Base-by-base conservation (phyloP, 768 basidiomycete genomes). In the Albatrellus ellisii region DNA sequence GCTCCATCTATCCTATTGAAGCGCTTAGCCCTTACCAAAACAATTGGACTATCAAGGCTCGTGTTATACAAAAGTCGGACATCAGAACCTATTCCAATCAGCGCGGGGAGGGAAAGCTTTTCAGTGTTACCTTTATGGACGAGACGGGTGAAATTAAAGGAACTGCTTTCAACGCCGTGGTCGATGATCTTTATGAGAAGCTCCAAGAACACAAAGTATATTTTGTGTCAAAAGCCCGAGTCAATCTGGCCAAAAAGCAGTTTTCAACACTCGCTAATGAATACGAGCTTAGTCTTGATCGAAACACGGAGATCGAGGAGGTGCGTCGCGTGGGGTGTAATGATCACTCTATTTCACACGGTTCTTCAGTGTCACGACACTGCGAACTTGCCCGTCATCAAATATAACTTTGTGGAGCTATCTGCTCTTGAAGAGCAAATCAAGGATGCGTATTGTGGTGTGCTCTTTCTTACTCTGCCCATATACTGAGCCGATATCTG, bases 1-100 rank as follows among this genome's bases (percentile, higher is more conserved):
- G 49, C 10, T 52, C 69, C 0, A 58, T 79, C 25, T 79, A 79
- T 59, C 94, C 92, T 2, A 98, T 99, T 49, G 94, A 95, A 56
- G 84, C 79, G 4, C 72, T 98, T 34, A 91, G 85, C 55, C 94
- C 94, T 7, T 98, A 97, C 54, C 90, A 95, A 61, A 97, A 94
- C 65, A 88, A 88, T 60, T 99, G 95, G 95, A 91, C 87, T 8
- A 94, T 98, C 68, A 91, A 90, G 58, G 94, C 88, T 22, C 81
- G 88, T 31, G 88, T 97, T 37, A 84, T 78, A 10, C 75, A 84
- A 47, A 97, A 94, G 59, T 75, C 76, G 1, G 95, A 97, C 0
- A 77, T 98, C 54, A 81, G 75, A 52, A 73, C 74, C n/a, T 99
- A 82, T 76, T 81, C 84, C 3, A 98, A 94, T 58, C 66, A 71